A percentile compares a stretch with the other conserved stretches of the same genome.
Evolutionary conservation across 2,329 filamentous ascomycete species (phyloP).

Genomic region (Ophiostoma pallidulum): DNA sequence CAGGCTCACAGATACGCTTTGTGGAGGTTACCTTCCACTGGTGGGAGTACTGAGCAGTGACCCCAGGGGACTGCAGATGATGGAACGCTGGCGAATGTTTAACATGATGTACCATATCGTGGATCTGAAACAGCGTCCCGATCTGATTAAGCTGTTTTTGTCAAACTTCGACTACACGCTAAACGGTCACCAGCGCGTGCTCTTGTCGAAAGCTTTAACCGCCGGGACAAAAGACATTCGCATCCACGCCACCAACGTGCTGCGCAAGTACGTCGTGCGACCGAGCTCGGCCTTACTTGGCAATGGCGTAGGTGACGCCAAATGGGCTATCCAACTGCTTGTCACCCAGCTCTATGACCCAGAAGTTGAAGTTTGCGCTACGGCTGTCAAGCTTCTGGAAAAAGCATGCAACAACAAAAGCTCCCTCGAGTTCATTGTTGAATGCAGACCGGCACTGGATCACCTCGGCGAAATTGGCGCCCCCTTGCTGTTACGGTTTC

Average conservation of each 20-base stretch:
- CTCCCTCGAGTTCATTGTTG: slow-evolving; percentile 90
- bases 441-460: slow-evolving; percentile 87
- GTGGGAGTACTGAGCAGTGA: slow-evolving; percentile 80
- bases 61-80: slow-evolving; percentile 70
- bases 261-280: slow-evolving; percentile 74
- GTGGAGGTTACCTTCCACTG: slow-evolving; percentile 89
- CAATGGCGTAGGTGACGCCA: slow-evolving; percentile 55
- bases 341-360: slow-evolving; percentile 98
- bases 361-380: slow-evolving; percentile 91
- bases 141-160: slow-evolving; percentile 80
- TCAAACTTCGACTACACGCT: slow-evolving; percentile 88
- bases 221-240: slow-evolving; percentile 85
- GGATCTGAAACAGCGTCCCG: slow-evolving; percentile 80
- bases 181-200: slow-evolving; percentile 79
- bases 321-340: slow-evolving; percentile 94
- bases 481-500: slow-evolving; percentile 79
- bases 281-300: slow-evolving; percentile 20
- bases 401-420: slow-evolving; percentile 91
- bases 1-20: slow-evolving; percentile 76
- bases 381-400: slow-evolving; percentile 93
- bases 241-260: slow-evolving; percentile 76
- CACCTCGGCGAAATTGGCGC: slow-evolving; percentile 95
- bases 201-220: slow-evolving; percentile 88
- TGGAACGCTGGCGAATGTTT: slow-evolving; percentile 95
- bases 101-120: slow-evolving; percentile 99